Evolutionary conservation across 225 moss, liverwort and hornwort genomes (phyloP), one percentile per base, ranked within the genome.

Genomic region (Pseudoscleropodium purum): DNA sequence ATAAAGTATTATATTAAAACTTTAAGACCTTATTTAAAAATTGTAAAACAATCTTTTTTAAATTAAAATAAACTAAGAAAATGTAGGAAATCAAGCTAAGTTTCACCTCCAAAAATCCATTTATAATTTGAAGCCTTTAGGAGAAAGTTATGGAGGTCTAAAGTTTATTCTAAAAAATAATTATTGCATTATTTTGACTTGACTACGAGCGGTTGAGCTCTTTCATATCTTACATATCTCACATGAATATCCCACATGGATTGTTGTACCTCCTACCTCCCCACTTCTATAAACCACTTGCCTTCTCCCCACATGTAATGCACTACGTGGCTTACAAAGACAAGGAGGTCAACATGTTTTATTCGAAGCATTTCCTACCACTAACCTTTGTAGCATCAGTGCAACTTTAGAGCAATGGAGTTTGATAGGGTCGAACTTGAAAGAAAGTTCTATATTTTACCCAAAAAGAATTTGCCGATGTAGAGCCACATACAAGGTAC

Each of bases 301-400:
- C 19, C 49, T 49, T 18, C 2, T 31, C 19, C 1, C 2, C 15
- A 26, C 5, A 2, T 1, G 15, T 4, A 5, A 6, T 2, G 17
- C 5, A 18, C 3, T 9, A 66, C 9, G 10, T 64, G 9, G 18
- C 18, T 9, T 18, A 33, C 0, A 34, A 2, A 5, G 1, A 68
- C 5, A 21, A 11, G 37, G 12, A 11, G 6, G 11, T 12, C 21
- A 12, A 2, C 0, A 6, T 37, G 37, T 6, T 4, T 20, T 11
- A 3, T 6, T 10, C 0, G 37, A 12, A 21, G 21, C 21, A 37
- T 21, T 5, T 23, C 4, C 1, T 21, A 11, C 37, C 21, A 68
- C 15, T 41, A 70, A 27, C 45, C 29, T 45, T 74, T 17, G 29
- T 9, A 43, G 29, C 16, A n/a, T 6, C 16, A 9, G 13, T 39